Conservation (phyloP, 2,329 filamentous ascomycete species). For the Aspergillus pseudoglaucus region DNA sequence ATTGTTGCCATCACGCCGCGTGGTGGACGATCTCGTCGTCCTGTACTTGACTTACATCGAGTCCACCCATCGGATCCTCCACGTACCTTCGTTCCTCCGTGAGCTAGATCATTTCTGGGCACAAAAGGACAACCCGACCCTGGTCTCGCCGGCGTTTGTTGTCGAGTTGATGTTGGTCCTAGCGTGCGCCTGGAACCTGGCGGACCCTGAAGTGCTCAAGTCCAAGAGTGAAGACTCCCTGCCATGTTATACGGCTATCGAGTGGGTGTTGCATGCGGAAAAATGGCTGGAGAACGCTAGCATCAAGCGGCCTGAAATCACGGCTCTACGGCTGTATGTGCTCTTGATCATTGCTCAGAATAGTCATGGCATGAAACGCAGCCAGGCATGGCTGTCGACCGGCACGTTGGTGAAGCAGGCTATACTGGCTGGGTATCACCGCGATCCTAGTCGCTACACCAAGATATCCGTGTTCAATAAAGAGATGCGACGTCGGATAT, state of each 20-base stretch:
- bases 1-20: constrained; percentile 28
- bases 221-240: constrained; percentile 21
- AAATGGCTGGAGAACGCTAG: constrained; percentile 75
- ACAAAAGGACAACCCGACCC: constrained; percentile 17
- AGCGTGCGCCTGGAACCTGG: constrained; percentile 33
- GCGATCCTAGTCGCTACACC: constrained; percentile 28
- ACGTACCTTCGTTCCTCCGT: constrained; percentile 35
- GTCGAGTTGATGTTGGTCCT: constrained; percentile 33
- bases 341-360: constrained; percentile 47
- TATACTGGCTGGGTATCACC: constrained; percentile 49
- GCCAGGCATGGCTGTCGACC: constrained; percentile 48
- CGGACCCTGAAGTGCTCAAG: constrained; percentile 21
- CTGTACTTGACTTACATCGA: constrained; percentile 37
- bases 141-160: constrained; percentile 25
- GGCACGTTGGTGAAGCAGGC: constrained; percentile 48
- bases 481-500: constrained; percentile 49
- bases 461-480: constrained; percentile 34
- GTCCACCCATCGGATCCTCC: constrained; percentile 34
- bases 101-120: constrained; percentile 33
- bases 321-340: constrained; percentile 46
- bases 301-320: constrained; percentile 48
- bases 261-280: constrained; percentile 87
- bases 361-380: constrained; percentile 46
- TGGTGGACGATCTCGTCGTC: constrained; percentile 32
- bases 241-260: constrained; percentile 34